These are phyloP conservation scores for Penicillium sp. DNA, from an alignment of 2,329 filamentous ascomycete genomes.

Conservation along the genomic window DNA sequence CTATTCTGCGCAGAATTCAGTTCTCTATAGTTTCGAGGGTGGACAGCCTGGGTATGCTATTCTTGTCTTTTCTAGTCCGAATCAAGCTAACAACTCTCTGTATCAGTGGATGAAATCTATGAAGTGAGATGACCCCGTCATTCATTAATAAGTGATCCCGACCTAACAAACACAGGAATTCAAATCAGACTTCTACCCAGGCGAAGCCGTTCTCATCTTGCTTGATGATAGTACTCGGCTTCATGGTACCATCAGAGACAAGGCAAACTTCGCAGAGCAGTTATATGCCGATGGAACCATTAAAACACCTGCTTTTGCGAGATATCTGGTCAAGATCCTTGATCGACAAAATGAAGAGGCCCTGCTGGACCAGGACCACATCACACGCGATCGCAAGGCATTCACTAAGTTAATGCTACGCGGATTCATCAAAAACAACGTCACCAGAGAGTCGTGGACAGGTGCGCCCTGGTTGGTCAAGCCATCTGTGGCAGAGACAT, in stretches of 20 bases:
- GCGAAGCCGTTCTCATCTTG: slow-evolving; percentile 75
- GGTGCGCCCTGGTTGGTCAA: slow-evolving; percentile 98
- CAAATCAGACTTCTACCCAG: slow-evolving; percentile 85
- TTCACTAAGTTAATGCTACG: slow-evolving; percentile 94
- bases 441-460: slow-evolving; percentile 87
- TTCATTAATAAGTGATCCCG: slow-evolving; percentile 9
- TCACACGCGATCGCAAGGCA: slow-evolving; percentile 80
- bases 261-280: slow-evolving; percentile 68
- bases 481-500: slow-evolving; percentile 74
- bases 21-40: slow-evolving; percentile 86
- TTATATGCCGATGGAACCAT: slow-evolving; percentile 64
- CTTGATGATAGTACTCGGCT: slow-evolving; percentile 66
- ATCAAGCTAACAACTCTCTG: slow-evolving; percentile 18
- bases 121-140: slow-evolving; percentile 39
- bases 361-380: slow-evolving; percentile 74
- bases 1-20: slow-evolving; percentile 85
- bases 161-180: slow-evolving; percentile 55
- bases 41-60: slow-evolving; percentile 63
- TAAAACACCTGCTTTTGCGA: slow-evolving; percentile 65
- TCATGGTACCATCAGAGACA: slow-evolving; percentile 77
- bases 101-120: slow-evolving; percentile 49
- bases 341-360: slow-evolving; percentile 68
- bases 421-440: slow-evolving; percentile 91
- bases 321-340: slow-evolving; percentile 76
- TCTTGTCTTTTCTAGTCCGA: neutral